Base-by-base conservation (phyloP, 176 grass and related monocot genomes). In the Oropetium thomaeum region DNA sequence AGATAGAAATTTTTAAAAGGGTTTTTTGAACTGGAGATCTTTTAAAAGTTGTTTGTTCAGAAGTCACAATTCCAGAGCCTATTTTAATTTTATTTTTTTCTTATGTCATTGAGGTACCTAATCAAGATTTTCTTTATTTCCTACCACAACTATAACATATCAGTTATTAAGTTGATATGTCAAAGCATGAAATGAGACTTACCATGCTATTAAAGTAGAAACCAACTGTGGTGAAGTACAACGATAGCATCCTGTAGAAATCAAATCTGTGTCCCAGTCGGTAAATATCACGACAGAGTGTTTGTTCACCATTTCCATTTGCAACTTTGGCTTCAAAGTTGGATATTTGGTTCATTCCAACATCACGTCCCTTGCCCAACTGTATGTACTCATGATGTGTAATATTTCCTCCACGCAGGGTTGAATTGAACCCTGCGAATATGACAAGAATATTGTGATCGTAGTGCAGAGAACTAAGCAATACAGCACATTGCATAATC, bases 331-430 rank as follows among this genome's bases (percentile, higher is more conserved):
- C 90, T 73, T 92, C 90, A 75, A 92, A 92, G 43, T 88, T 85
- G 14, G 90, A 86, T 68, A 92, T 92, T 83, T 92, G 90, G 52
- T 92, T 92, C 75, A 92, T 81, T 79, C 90, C 90, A 58, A 92
- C 90, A 83, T 92, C 90, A 63, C 90, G 82, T 39, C 90, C 90
- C 74, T 92, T 92, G 71, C 89, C 85, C 70, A 88, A 67, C 15
- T 92, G 89, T 77, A 92, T 92, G 70, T 88, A 92, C 62, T 92
- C 90, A 79, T 92, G 90, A 63, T 92, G 90, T 0, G 86, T 92
- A 65, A 92, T 61, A 63, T 86, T 92, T 86, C 90, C 90, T 83
- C 38, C 49, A 39, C 90, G 79, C 41, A 92, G 40, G 19, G 71
- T 92, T 77, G 90, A 86, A 73, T 92, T 92, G 70, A 92, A 92